A percentile compares a stretch with the other conserved stretches of the same genome.
These are phyloP conservation scores for Neopestalotiopsis rosae DNA, from an alignment of 2,329 filamentous ascomycete species.

Conservation along the genomic window DNA sequence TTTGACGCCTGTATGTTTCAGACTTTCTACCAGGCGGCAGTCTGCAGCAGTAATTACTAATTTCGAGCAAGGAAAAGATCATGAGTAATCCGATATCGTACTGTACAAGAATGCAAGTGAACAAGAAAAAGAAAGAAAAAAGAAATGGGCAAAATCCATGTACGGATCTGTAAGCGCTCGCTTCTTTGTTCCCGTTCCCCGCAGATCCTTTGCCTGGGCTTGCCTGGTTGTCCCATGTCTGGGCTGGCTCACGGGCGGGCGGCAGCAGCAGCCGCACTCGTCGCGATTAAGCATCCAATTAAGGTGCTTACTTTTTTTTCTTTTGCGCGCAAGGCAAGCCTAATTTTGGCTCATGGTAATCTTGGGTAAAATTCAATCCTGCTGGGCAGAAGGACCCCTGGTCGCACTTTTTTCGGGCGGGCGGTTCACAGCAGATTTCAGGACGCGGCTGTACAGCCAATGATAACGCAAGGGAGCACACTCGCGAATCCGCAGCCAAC, in stretches of 20 bases:
- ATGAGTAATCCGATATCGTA: not conserved
- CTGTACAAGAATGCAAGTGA: not conserved
- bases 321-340: not conserved
- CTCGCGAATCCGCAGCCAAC: not conserved
- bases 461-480: not conserved
- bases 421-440: not conserved
- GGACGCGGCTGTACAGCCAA: not conserved
- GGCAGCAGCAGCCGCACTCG: not conserved
- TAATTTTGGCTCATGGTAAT: not conserved
- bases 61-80: not conserved
- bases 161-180: not conserved
- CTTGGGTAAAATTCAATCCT: not conserved
- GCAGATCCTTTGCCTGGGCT: not conserved
- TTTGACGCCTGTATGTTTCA: not conserved
- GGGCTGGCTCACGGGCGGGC: not conserved
- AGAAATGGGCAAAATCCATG: not conserved
- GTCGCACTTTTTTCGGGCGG: not conserved
- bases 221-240: too few species aligned
- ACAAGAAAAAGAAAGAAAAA: not conserved
- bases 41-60: not conserved
- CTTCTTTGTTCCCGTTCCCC: not conserved
- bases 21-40: not conserved
- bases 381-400: not conserved
- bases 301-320: conserved; percentile 13
- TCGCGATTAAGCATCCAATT: conserved; percentile 11